Evolutionary conservation across 1,139 yeast species (phyloP).

Genomic region (Blastobotrys proliferans): DNA sequence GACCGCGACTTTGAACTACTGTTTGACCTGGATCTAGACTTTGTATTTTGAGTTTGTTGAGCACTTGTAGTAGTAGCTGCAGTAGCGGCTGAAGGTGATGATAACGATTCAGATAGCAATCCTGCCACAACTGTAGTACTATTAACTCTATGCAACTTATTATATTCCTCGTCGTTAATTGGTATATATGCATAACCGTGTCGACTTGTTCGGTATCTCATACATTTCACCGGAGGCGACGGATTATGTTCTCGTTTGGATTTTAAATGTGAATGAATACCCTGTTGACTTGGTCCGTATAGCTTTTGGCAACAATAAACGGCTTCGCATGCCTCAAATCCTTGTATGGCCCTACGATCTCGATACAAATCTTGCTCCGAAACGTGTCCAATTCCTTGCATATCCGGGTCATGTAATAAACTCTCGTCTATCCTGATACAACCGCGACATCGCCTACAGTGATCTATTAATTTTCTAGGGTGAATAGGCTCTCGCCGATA

Average conservation of each 20-base stretch:
- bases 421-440: conserved; percentile 2
- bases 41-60: background rate
- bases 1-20: no score
- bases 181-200: conserved; percentile 12
- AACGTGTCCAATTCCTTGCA: conserved; percentile 1
- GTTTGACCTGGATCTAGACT: background rate
- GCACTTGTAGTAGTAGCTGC: no score
- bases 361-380: conserved; percentile 8
- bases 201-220: conserved; percentile 8
- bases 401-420: background rate
- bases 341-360: conserved; percentile 6
- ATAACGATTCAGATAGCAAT: background rate
- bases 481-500: conserved; percentile 7
- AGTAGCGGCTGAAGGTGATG: background rate
- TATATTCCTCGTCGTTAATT: conserved; percentile 2
- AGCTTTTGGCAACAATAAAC: conserved; percentile 8
- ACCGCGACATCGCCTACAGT: conserved; percentile 8
- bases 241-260: conserved; percentile 3
- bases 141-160: background rate
- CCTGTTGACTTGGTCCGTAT: conserved; percentile 8
- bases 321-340: conserved; percentile 8
- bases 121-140: conserved; percentile 5
- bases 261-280: conserved; percentile 7
- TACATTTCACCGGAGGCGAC: conserved; percentile 5
- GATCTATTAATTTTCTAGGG: conserved; percentile 8